These are phyloP conservation scores for Penicillium fimorum DNA, from an alignment of 495 filamentous ascomycete genomes.

Conservation along the genomic window DNA sequence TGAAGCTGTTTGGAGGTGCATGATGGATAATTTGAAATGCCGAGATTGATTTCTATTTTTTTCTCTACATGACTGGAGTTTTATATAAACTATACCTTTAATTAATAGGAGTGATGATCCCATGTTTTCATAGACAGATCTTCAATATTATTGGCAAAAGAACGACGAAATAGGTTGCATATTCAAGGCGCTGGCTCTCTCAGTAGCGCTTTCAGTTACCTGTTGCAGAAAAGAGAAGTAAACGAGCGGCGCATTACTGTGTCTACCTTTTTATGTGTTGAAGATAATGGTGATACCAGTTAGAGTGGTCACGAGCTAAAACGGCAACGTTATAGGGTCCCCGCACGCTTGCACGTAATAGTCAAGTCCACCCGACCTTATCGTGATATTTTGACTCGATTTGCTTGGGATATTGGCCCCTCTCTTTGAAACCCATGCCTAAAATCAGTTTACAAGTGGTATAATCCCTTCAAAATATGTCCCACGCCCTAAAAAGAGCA, in stretches of 20 bases:
- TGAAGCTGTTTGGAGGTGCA: conserved; percentile 5
- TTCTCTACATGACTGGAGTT: conserved; percentile 1
- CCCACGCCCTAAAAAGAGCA: neutral
- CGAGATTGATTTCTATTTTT: neutral
- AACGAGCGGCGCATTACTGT: too few relatives aligned
- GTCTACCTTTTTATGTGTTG: too few relatives aligned
- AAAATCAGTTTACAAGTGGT: neutral
- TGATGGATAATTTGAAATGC: conserved; percentile 6
- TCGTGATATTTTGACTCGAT: neutral
- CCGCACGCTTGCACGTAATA: neutral
- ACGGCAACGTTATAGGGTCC: too few relatives aligned
- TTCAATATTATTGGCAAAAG: too few relatives aligned
- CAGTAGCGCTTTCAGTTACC: too few relatives aligned
- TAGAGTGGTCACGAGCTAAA: too few relatives aligned
- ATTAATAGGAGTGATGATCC: neutral
- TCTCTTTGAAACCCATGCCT: neutral
- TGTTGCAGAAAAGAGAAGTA: too few relatives aligned
- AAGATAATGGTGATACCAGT: too few relatives aligned
- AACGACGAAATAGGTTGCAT: too few relatives aligned
- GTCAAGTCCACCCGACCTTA: neutral
- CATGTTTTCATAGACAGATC: neutral
- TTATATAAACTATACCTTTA: neutral
- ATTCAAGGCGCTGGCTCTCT: too few relatives aligned
- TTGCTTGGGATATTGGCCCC: too few relatives aligned
- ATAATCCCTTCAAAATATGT: neutral